Conservation (phyloP, 306 rosid species). For the Begonia peltatifolia region DNA sequence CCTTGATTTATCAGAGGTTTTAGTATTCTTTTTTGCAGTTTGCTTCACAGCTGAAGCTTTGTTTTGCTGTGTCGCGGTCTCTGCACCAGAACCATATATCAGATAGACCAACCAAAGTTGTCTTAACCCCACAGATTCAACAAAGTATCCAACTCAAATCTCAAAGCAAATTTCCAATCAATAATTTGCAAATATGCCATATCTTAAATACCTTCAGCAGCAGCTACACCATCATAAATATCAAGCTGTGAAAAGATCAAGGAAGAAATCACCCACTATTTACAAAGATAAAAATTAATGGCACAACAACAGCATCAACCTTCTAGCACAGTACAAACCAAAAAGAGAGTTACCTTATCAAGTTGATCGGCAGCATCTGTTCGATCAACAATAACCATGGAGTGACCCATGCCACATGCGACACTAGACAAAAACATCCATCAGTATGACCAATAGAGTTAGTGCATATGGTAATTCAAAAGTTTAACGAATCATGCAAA, state of each 20-base stretch:
- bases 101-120: no score
- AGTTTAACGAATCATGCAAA: not conserved
- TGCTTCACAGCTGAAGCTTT: constrained; percentile 33
- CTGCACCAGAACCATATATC: constrained; percentile 18
- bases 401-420: constrained; percentile 82
- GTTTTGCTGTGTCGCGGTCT: constrained; percentile 22
- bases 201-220: constrained; percentile 55
- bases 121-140: no score
- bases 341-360: constrained; percentile 48
- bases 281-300: constrained; percentile 2
- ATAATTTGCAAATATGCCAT: constrained; percentile 5
- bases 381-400: constrained; percentile 86
- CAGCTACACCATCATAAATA: constrained; percentile 60
- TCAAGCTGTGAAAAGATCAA: constrained; percentile 51
- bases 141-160: no score
- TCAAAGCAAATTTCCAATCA: not conserved
- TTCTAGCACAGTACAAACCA: no score
- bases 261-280: constrained; percentile 9
- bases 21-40: constrained; percentile 39
- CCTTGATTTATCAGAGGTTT: constrained; percentile 44
- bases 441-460: constrained; percentile 4
- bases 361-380: constrained; percentile 57
- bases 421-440: constrained; percentile 39
- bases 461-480: not conserved
- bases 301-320: not conserved